Evolutionary conservation across 495 filamentous ascomycete genomes (phyloP).

Genomic region (Cercophora samala): DNA sequence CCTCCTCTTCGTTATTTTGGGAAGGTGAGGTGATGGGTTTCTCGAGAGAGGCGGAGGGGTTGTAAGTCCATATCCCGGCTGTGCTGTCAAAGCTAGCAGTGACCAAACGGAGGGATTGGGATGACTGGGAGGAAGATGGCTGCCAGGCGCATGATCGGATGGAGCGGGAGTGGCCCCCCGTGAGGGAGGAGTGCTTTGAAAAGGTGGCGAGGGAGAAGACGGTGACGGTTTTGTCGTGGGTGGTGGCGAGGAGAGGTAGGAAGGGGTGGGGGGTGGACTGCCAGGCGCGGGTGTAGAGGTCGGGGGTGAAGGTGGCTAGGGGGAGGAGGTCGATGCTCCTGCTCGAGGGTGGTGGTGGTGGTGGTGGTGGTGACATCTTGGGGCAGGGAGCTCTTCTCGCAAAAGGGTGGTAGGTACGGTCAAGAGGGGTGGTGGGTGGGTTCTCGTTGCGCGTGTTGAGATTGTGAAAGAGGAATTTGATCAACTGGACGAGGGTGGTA

Average conservation of each 20-base stretch:
- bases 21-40: conserved; percentile 4
- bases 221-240: conserved; percentile 78
- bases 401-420: no score
- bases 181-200: conserved; percentile 69
- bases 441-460: no score
- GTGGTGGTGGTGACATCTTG: neutral
- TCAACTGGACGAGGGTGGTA: neutral
- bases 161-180: conserved; percentile 84
- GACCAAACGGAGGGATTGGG: conserved; percentile 68
- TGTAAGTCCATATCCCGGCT: conserved; percentile 80
- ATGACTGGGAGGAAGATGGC: conserved; percentile 45
- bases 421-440: no score
- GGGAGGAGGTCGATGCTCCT: no score
- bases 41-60: conserved; percentile 30
- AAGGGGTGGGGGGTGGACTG: conserved; percentile 77
- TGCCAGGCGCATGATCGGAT: conserved; percentile 83
- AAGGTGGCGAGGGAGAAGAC: conserved; percentile 83
- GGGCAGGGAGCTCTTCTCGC: no score
- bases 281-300: conserved; percentile 83
- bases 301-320: conserved; percentile 55
- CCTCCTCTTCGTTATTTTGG: conserved; percentile 15
- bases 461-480: neutral
- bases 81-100: conserved; percentile 89
- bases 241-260: conserved; percentile 83
- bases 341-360: no score